Base-by-base conservation (phyloP, 164 flowering plant species). In the Sedum album region DNA sequence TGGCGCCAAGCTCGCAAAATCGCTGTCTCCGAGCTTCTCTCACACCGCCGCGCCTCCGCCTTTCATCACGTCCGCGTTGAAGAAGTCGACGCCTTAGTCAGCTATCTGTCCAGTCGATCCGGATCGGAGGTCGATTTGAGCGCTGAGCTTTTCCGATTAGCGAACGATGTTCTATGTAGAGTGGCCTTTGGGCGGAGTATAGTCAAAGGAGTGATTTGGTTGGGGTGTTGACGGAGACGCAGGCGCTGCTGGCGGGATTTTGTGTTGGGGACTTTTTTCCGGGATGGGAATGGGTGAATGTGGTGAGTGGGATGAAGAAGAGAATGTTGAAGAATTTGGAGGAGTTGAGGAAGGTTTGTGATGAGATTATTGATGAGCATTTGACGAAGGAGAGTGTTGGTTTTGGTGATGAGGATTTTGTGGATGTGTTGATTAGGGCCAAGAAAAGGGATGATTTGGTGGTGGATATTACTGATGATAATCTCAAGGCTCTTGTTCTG, bases 111-210 rank as follows among this genome's bases (percentile, higher is more conserved):
- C 2, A 41, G 44, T 21, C 65, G 1, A 7, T 70, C 78, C 6
- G 76, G 73, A 1, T n/a, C 65, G 0, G 75, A 69, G 18, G 66
- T 68, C 14, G 77, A 82, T 61, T 46, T 84, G 78, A 83, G 86
- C 68, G 69, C 72, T 39, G 30, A 57, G 28, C 60, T 82, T 18
- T 76, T 83, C 28, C 36, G 11, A 0, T 21, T 83, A 48, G 82
- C 90, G 6, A 86, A 81, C 62, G 79, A 84, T 28, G 51, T 88
- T 1, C 38, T 88, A 15, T 88, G 93, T 51, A 48, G 85, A 5
- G 87, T 83, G n/a, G 93, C 88, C 6, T 84, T 86, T 17, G 89
- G 93, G 70, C 79, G 67, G 76, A 68, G 74, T 86, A 77, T 26
- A 14, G 31, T 26, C 14, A 4, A 2, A 44, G 49, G 5, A n/a